phyloP scores from a whole-genome alignment of 352 stramenopile genomes.

The Blastocystis sp. region DNA sequence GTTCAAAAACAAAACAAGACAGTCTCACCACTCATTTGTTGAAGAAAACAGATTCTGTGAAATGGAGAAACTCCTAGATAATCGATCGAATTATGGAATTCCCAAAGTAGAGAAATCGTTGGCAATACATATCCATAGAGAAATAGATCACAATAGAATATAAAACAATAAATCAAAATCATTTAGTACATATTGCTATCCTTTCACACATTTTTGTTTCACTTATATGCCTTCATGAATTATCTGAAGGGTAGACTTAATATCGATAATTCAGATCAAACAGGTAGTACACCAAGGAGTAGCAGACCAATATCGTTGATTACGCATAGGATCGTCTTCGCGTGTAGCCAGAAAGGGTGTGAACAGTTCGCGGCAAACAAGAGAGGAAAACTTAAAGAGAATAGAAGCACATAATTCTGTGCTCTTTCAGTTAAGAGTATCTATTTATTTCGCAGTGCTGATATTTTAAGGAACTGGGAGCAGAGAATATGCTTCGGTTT shows the following conservation, averaged over 20 bases:
- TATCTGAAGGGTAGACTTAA: not conserved
- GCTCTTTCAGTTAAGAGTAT: slow-evolving; percentile 46
- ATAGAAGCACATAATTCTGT: slow-evolving; percentile 52
- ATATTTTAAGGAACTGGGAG: slow-evolving; percentile 1
- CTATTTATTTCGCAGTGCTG: not conserved
- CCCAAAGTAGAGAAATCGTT: not conserved
- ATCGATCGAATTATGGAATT: not conserved
- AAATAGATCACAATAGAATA: not conserved
- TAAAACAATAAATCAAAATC: not conserved
- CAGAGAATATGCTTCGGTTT: slow-evolving; percentile 24
- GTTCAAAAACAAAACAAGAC: not conserved
- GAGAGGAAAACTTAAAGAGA: slow-evolving; percentile 1
- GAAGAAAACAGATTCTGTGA: slow-evolving; percentile 23
- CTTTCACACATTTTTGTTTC: not conserved
- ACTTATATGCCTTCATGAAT: not conserved
- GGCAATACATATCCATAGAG: not conserved
- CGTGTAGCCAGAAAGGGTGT: not conserved
- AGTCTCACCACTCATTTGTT: slow-evolving; percentile 57
- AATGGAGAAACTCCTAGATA: not conserved
- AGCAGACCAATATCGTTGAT: not conserved
- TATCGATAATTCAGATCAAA: not conserved
- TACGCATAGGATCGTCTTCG: not conserved
- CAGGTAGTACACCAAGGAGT: not conserved
- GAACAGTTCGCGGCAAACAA: not conserved
- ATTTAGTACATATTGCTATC: not conserved